These are phyloP conservation scores for Amphicarpaea edgeworthii DNA, from an alignment of 306 rosid species.

Conservation along the genomic window DNA sequence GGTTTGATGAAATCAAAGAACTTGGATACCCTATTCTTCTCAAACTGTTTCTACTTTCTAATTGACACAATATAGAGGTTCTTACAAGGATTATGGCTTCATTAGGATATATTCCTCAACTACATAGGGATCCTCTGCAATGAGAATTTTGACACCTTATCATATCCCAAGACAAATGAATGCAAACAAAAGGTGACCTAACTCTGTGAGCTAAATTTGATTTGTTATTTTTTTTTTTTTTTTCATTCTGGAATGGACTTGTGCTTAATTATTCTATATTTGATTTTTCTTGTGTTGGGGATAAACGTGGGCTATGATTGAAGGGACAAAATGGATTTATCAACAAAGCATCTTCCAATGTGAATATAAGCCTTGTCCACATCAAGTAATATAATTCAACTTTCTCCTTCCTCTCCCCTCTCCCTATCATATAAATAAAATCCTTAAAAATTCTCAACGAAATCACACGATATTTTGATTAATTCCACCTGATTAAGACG, in stretches of 20 bases:
- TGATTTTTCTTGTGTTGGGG: conserved; percentile 21
- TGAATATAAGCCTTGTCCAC: conserved; percentile 15
- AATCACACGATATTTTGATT: conserved; percentile 1
- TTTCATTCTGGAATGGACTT: neutral
- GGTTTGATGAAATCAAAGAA: conserved; percentile 44
- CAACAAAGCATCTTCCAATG: conserved; percentile 33
- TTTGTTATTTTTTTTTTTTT: conserved; percentile 22
- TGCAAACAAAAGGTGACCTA: conserved; percentile 36
- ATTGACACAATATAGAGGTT: conserved; percentile 40
- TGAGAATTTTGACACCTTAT: conserved; percentile 40
- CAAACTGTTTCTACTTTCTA: conserved; percentile 35
- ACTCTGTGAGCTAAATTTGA: conserved; percentile 18
- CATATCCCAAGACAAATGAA: conserved; percentile 51
- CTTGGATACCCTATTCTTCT: conserved; percentile 32
- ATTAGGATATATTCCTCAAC: conserved; percentile 38
- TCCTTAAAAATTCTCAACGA: neutral
- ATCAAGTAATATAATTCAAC: conserved; percentile 9
- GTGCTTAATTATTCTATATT: conserved; percentile 15
- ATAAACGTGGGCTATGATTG: conserved; percentile 36
- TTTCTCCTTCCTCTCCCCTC: neutral
- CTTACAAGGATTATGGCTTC: conserved; percentile 47
- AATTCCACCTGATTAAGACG: neutral
- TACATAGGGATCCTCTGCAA: conserved; percentile 47
- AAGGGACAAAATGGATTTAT: conserved; percentile 23
- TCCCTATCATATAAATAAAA: neutral